Evolutionary conservation across 139 green algal species (phyloP).

Genomic region (Limnomonas spitsbergensis): DNA sequence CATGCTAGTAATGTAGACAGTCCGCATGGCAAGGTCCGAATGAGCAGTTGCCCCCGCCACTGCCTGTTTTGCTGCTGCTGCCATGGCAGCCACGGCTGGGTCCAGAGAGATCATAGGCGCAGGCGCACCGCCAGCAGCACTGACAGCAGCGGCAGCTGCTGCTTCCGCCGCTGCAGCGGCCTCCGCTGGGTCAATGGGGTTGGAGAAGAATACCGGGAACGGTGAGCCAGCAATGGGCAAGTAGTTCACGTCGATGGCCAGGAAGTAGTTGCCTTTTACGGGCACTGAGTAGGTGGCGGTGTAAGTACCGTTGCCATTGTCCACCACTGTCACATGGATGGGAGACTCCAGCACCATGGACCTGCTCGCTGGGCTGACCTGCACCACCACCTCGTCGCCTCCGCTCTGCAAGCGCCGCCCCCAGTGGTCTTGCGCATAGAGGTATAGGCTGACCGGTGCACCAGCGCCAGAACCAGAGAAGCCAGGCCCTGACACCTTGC

Average conservation of each 20-base stretch:
- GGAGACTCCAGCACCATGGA: background rate
- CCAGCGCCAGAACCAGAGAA: constrained; percentile 29
- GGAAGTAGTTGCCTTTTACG: constrained; percentile 74
- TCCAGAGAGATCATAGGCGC: background rate
- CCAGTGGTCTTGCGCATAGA: constrained; percentile 33
- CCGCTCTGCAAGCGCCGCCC: constrained; percentile 30
- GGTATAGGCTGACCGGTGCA: constrained; percentile 34
- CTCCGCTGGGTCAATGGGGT: constrained; percentile 37
- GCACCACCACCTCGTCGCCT: constrained; percentile 39
- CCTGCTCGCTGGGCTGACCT: constrained; percentile 18
- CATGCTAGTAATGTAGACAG: constrained; percentile 7
- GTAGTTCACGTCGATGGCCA: constrained; percentile 73
- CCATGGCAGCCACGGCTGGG: constrained; percentile 1
- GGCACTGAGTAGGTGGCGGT: constrained; percentile 71
- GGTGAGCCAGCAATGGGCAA: constrained; percentile 72
- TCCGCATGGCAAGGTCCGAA: background rate
- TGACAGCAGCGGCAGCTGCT: background rate
- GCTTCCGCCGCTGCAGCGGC: constrained; percentile 5
- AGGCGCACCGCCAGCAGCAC: background rate
- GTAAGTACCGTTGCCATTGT: constrained; percentile 82
- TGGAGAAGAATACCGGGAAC: constrained; percentile 87
- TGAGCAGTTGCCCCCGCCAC: background rate
- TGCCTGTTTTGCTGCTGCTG: constrained; percentile 12
- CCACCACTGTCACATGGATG: constrained; percentile 41
- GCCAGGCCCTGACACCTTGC: constrained; percentile 37